Conservation (phyloP, 768 basidiomycete genomes). For the Phanerochaete carnosa region DNA sequence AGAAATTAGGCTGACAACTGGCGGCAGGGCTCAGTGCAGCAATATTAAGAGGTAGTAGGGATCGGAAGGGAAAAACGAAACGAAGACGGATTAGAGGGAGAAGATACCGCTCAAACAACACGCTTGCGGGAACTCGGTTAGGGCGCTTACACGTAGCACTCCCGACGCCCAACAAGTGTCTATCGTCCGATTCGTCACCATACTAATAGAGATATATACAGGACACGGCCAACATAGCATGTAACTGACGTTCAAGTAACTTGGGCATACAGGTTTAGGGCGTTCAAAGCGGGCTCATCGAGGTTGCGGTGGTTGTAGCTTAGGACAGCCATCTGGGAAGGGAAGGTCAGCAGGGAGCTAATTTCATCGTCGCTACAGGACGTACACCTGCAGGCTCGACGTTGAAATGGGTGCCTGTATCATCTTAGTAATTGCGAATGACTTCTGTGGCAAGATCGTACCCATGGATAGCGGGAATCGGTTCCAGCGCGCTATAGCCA, state of each 20-base stretch:
- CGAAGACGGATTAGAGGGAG: neutral
- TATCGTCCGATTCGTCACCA: neutral
- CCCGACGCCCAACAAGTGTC: neutral
- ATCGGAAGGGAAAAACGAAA: conserved; percentile 5
- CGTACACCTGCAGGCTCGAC: conserved; percentile 80
- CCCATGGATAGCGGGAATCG: conserved; percentile 59
- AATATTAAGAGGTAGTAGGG: conserved; percentile 7
- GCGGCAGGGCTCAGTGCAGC: conserved; percentile 11
- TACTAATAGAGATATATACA: neutral
- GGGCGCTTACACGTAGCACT: conserved; percentile 7
- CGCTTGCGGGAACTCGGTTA: neutral
- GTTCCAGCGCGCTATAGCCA: conserved; percentile 82
- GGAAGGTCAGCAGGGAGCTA: conserved; percentile 8
- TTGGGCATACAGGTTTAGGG: conserved; percentile 61
- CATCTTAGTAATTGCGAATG: neutral
- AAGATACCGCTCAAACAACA: conserved; percentile 4
- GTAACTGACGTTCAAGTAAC: neutral
- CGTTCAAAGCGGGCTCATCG: conserved; percentile 73
- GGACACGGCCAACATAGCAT: neutral
- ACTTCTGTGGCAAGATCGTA: conserved; percentile 22
- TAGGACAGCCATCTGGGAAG: conserved; percentile 66
- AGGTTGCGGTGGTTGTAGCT: conserved; percentile 82
- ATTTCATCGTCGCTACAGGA: neutral
- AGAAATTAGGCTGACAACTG: conserved; percentile 12
- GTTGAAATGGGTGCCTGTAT: conserved; percentile 69